Base-by-base conservation (phyloP, 1,284 basidiomycete genomes). In the Cutaneotrichosporon arboriforme region DNA sequence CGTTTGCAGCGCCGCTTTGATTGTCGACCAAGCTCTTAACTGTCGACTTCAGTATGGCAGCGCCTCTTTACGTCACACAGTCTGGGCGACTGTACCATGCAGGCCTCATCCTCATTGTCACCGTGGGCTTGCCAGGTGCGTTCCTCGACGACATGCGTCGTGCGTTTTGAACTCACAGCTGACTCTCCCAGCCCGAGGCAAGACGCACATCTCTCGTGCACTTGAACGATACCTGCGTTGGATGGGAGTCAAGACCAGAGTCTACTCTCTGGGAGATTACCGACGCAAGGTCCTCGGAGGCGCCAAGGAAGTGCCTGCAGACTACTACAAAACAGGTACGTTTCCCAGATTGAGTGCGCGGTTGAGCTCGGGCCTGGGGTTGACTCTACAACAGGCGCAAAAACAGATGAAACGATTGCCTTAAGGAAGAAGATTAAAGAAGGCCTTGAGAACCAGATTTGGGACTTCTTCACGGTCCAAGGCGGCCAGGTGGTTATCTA, bases 401-500 rank as follows among this genome's bases (percentile, higher is more conserved):
- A 34, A 22, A 46, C 57, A 45, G 75, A 81, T 18, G 86, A 89
- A 63, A 97, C 94, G 0, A 80, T 88, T 55, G 81, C 79, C 36
- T 77, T 98, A 33, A 79, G 93, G 39, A 78, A 82, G 58, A 81
- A 79, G 58, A 84, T 97, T 57, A 83, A 85, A 48, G 80, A 81
- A 2, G 89, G 86, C 15, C 88, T 96, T 61, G 91, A 97, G 74
- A 81, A 87, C 67, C 79, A 85, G 49, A 91, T 98, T 41, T 86
- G 84, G 81, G 84, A 91, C 57, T 96, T 88, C 75, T 98, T 96
- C 77, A 81, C 84, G 59, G 78, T 78, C 1, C 75, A 80, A 46
- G 76, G 79, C 4, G 93, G 93, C 0, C 94, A 99, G 72, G 93
- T 98, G 15, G 90, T 94, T 33, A 93, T 99, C 57, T 98, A 97